phyloP scores from a whole-genome alignment of 164 flowering plant genomes.

The Tinospora cordifolia region DNA sequence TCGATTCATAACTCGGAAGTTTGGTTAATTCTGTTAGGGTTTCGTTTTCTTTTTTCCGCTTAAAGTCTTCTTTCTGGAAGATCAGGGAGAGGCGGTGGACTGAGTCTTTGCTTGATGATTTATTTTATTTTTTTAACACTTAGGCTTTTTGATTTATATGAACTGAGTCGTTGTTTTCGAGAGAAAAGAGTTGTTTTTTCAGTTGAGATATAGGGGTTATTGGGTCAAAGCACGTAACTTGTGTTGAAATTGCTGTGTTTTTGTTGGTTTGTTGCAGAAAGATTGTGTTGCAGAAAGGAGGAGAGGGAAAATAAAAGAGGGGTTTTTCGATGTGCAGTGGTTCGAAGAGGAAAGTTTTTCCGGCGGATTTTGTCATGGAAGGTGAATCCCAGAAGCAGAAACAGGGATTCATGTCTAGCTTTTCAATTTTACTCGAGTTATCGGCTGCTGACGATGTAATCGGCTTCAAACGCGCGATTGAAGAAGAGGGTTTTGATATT shows the following conservation, averaged over 20 bases:
- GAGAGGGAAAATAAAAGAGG: background rate
- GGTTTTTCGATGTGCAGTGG: conserved; percentile 33
- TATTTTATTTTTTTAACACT: background rate
- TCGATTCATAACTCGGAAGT: background rate
- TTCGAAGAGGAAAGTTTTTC: conserved; percentile 26
- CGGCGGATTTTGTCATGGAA: conserved; percentile 34
- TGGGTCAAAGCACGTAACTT: background rate
- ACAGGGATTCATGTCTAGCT: conserved; percentile 11
- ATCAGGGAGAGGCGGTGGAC: too few relatives aligned
- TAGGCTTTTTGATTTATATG: background rate
- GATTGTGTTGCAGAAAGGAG: background rate
- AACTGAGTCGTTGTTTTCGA: too few relatives aligned
- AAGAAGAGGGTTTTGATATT: conserved; percentile 40
- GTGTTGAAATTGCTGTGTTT: background rate
- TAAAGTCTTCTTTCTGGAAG: background rate
- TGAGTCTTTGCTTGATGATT: background rate
- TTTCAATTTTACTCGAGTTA: conserved; percentile 59
- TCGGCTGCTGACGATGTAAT: conserved; percentile 60
- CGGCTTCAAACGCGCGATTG: conserved; percentile 42
- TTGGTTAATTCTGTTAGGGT: background rate
- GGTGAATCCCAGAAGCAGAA: conserved; percentile 20
- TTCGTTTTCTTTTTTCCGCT: background rate
- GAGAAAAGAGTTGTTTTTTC: too few relatives aligned
- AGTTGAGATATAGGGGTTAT: too few relatives aligned
- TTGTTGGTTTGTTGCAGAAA: conserved; percentile 9